Evolutionary conservation across 2,329 filamentous ascomycete species (phyloP).

Genomic region (Pestalotiopsis sp.): DNA sequence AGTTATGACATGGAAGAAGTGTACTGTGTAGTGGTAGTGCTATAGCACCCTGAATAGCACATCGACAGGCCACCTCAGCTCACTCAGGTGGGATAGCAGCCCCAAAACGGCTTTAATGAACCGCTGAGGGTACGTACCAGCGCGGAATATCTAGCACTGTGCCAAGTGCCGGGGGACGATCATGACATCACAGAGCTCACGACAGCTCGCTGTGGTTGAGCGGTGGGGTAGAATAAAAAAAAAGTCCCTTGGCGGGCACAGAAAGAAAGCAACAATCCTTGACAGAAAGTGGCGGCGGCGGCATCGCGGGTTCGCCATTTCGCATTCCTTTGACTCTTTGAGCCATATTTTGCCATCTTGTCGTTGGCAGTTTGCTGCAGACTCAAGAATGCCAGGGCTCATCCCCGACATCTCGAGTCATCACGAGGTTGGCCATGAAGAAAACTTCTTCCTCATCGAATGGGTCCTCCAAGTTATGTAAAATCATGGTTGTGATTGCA

Average conservation of each 20-base stretch:
- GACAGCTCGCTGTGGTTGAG: not conserved
- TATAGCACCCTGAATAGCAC: not conserved
- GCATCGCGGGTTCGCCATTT: not conserved
- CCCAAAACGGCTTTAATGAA: not conserved
- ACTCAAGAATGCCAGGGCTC: not conserved
- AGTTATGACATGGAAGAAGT: not conserved
- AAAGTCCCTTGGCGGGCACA: not conserved
- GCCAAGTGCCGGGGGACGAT: not conserved
- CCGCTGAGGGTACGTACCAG: not conserved
- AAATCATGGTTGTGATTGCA: not conserved
- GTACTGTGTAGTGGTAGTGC: not conserved
- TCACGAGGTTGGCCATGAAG: not conserved
- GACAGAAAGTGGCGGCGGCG: not conserved
- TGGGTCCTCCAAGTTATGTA: not conserved
- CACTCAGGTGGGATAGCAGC: not conserved
- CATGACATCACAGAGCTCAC: conserved; percentile 2
- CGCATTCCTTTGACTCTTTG: not conserved
- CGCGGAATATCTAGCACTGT: not conserved
- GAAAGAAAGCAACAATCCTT: not conserved
- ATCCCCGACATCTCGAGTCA: not conserved
- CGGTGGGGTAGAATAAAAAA: not conserved
- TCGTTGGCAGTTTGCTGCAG: not conserved
- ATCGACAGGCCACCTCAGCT: not conserved
- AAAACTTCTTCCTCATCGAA: not conserved
- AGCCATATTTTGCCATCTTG: not conserved